Conservation (phyloP, 1,284 basidiomycete species). For the Ceratorhiza oryzae-sativae region DNA sequence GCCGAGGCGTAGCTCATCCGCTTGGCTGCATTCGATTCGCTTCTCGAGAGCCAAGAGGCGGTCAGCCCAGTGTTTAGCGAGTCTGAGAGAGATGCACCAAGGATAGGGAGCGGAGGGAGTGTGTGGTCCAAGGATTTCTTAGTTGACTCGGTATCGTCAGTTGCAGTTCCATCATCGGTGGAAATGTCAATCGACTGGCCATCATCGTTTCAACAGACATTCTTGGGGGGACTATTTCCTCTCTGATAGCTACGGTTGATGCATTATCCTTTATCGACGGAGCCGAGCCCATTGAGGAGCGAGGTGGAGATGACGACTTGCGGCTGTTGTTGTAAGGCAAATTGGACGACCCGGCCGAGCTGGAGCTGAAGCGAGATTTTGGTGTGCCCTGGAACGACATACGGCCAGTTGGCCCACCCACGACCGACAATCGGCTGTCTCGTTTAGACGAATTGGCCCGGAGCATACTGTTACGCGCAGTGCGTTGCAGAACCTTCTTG, state of each 20-base stretch:
- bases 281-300: conserved; percentile 23
- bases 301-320: conserved; percentile 18
- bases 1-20: conserved; percentile 80
- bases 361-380: conserved; percentile 70
- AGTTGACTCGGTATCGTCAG: conserved; percentile 50
- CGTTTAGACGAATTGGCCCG: conserved; percentile 56
- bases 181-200: conserved; percentile 65
- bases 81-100: conserved; percentile 78
- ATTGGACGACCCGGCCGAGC: conserved; percentile 66
- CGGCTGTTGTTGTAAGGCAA: conserved; percentile 1
- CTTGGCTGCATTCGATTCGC: conserved; percentile 55
- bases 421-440: conserved; percentile 44
- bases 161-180: conserved; percentile 54
- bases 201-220: conserved; percentile 75
- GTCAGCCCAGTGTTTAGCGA: conserved; percentile 62
- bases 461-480: conserved; percentile 81
- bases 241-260: conserved; percentile 9
- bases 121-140: conserved; percentile 56
- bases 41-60: conserved; percentile 52
- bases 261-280: conserved; percentile 31
- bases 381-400: conserved; percentile 44
- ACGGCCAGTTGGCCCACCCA: neutral
- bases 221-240: conserved; percentile 58
- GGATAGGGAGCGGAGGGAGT: conserved; percentile 81
- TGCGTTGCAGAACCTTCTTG: conserved; percentile 86